phyloP scores from a whole-genome alignment of 345 rosid species.

The Linum lewisii region DNA sequence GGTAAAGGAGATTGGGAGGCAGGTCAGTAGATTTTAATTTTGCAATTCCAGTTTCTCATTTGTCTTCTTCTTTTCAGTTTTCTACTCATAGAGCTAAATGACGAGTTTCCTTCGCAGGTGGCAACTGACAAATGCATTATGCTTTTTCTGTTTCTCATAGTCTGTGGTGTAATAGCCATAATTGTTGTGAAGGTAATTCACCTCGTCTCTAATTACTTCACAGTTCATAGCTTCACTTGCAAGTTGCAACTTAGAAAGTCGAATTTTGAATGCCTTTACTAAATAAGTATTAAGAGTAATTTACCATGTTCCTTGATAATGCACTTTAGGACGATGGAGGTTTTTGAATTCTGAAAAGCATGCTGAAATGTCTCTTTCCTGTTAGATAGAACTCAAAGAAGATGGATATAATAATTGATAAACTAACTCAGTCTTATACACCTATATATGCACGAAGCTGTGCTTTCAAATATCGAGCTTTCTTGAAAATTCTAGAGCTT shows the following conservation, averaged over 20 bases:
- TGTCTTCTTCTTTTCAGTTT: neutral
- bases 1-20: conserved; percentile 98
- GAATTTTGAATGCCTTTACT: neutral
- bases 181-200: conserved; percentile 80
- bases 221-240: neutral
- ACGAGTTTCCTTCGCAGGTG: conserved; percentile 43
- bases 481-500: too few species aligned
- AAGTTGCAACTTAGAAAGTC: neutral
- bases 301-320: neutral
- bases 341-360: neutral
- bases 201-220: neutral
- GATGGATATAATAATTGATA: neutral
- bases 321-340: neutral
- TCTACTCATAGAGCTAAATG: conserved; percentile 5
- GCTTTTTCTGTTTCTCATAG: conserved; percentile 82
- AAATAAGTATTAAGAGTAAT: neutral
- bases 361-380: neutral
- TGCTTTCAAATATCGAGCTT: too few species aligned
- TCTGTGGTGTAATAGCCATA: conserved; percentile 87
- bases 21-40: conserved; percentile 35
- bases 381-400: neutral
- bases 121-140: conserved; percentile 99
- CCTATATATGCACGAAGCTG: neutral
- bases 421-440: neutral
- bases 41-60: neutral